Base-by-base conservation (phyloP, 345 rosid genomes). In the Citropsis articulata region DNA sequence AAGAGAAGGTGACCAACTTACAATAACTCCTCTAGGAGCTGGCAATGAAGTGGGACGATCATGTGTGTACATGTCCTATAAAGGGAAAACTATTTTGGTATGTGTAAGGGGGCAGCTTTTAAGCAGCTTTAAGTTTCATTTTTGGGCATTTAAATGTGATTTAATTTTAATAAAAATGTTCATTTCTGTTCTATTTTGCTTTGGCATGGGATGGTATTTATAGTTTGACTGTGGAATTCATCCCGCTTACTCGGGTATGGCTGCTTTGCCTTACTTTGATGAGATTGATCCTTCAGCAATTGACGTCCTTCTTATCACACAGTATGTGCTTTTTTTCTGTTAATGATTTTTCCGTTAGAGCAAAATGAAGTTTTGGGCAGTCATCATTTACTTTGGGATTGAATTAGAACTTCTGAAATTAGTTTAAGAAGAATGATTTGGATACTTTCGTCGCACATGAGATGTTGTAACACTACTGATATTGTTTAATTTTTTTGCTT, bases 21-120 rank as follows among this genome's bases (percentile, higher is more conserved):
- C 83, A 69, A 67, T 95, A 12, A 93, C 88, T 19, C 99, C 99
- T 33, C 71, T 95, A 45, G 99, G 99, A 7, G 99, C 98, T 0
- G 98, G 99, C 57, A 95, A 72, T 81, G 98, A 95, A 92, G 98
- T 95, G 35, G 99, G 99, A 27, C 90, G 98, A 22, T 95, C 99
- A 14, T 95, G 98, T 56, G 92, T 87, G 1, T 92, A 93, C 87
- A 93, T 95, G 99, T 88, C 95, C 50, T 95, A 85, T 76, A 90
- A 92, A 79, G 95, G 97, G 72, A 95, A 93, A 82, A 95, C 83
- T 13, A 77, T 92, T 9, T 70, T 91, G 90, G 98, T 94, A 69
- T 66, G 61, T 10, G 16, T 21, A 38, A 38, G 28, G 18, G 18
- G 50, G 50, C 50, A 13, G 48, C 14, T 36, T 27, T 12, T 57